Evolutionary conservation across 306 rosid genomes (phyloP), one percentile per base, ranked within the genome.

Genomic region (Rosa persica): DNA sequence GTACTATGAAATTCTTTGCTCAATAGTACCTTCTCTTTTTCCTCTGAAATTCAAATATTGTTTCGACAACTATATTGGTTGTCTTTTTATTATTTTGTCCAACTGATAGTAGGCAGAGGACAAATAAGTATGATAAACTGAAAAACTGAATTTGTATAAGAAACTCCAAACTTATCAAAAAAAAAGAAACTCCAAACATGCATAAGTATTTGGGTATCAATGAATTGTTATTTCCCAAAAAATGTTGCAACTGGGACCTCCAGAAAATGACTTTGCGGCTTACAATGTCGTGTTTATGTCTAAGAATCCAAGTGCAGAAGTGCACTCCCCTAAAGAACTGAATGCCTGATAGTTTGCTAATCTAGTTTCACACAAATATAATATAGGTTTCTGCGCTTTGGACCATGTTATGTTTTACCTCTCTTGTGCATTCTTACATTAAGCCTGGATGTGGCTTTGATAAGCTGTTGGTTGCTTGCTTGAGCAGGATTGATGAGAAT

Each of bases 401-500:
- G 43, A 22, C 11, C 25, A 3, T 25, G 52, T 43, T 75, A 8
- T 25, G 11, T 60, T 19, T 12, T 52, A 22, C n/a, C 23, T 52
- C 1, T 72, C 12, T 20, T 49, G 13, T 1, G 70, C 73, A 25
- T 39, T 74, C 27, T 79, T 70, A 54, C 25, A 51, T 74, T 79
- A 80, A 65, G 43, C 81, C 57, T 71, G 77, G 49, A 64, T 82
- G 34, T 80, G 22, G 86, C 78, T 80, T 75, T 87, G 64, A 88
- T 67, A 67, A 47, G 67, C 58, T 27, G 30, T 43, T 48, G 81
- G 48, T 73, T 82, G 79, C 65, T 85, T 84, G 51, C 83, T 80
- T 83, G 80, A 54, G 80, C 86, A 94, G 98, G 87, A 82, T 88
- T 84, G 90, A 92, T 46, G 97, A 89, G 78, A 58, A 75, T 87